Base-by-base conservation (phyloP, 2,329 filamentous ascomycete genomes). In the Cercospora beticola region DNA sequence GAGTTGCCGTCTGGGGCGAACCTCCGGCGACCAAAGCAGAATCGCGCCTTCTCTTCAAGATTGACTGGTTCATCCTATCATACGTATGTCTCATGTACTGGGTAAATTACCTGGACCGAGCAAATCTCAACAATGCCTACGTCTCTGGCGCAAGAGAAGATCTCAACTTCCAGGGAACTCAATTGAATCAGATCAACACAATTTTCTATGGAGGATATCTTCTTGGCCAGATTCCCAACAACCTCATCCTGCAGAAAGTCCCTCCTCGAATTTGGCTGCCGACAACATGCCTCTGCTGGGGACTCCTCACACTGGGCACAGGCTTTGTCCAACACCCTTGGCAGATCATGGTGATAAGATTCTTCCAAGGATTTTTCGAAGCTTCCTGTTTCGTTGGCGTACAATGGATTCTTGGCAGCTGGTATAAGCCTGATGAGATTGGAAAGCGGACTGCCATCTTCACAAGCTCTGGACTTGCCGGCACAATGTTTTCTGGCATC, bases 381-480 rank as follows among this genome's bases (percentile, higher is more conserved):
- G 70, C 74, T n/a, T 73, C 70, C 33, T 75, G 72, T 43, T 76
- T 76, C 54, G 72, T 75, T 1, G 74, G 74, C 33, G 73, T 74
- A 23, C 73, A 75, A 12, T 76, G 72, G 72, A 72, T 76, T 49
- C 60, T 75, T 4, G 74, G 71, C 6, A 68, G 64, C 4, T 76
- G 74, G 72, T 74, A 74, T 33, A 74, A 74, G 36, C 73, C 72
- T 12, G 68, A 73, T 8, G 71, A 73, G 67, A 83, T 89, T 0
- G 87, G 86, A 3, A 89, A 89, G 75, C 82, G 88, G 4, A 86
- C 82, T 30, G 87, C 86, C 7, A 84, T 90, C 63, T 89, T 89
- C 76, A 88, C 86, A 1, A 83, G 86, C 0, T 86, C 85, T 1
- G 87, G 87, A 0, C 79, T 88, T 1, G 86, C 86, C 0, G 88